Percentiles rank a stretch among this genome's conserved stretches.
These are phyloP conservation scores for Sclerotinia minor DNA, from an alignment of 2,329 filamentous ascomycete genomes.

Conservation along the genomic window DNA sequence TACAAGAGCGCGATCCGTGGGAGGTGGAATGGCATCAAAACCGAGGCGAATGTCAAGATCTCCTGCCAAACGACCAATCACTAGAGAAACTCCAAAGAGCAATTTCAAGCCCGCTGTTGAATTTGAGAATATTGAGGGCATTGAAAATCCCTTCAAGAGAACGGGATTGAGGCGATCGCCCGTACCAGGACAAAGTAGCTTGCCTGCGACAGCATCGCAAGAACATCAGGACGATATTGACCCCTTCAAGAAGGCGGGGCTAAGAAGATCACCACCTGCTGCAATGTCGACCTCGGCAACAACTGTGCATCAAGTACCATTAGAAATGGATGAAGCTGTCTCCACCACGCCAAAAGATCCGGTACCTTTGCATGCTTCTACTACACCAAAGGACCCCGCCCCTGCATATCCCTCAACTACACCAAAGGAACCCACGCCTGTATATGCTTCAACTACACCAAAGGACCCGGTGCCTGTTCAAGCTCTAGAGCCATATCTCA, in stretches of 20 bases:
- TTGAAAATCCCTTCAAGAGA: slow-evolving; percentile 38
- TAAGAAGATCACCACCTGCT: slow-evolving; percentile 29
- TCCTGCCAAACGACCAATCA: slow-evolving; percentile 30
- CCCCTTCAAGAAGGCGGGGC: slow-evolving; percentile 28
- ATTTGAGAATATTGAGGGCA: slow-evolving; percentile 22
- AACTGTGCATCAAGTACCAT: neutral
- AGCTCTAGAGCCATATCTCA: slow-evolving; percentile 15
- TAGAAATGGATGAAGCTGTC: slow-evolving; percentile 1
- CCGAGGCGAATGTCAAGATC: slow-evolving; percentile 39
- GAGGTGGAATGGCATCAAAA: slow-evolving; percentile 34
- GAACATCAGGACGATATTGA: slow-evolving; percentile 25
- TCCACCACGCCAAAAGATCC: slow-evolving; percentile 29
- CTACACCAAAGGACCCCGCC: slow-evolving; percentile 27
- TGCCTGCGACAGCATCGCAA: slow-evolving; percentile 6
- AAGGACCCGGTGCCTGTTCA: slow-evolving; percentile 28
- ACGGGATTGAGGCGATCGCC: slow-evolving; percentile 37
- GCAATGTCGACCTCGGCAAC: slow-evolving; percentile 7
- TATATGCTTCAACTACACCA: slow-evolving; percentile 25
- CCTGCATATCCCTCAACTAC: slow-evolving; percentile 21
- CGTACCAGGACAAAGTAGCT: slow-evolving; percentile 21
- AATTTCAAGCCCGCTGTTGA: slow-evolving; percentile 22
- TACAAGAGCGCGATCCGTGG: slow-evolving; percentile 27
- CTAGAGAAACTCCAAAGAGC: slow-evolving; percentile 22
- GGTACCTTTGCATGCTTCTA: slow-evolving; percentile 20
- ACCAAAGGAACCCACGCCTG: slow-evolving; percentile 11